Conservation (phyloP, 2,329 filamentous ascomycete species). For the Arachnopeziza araneosa region DNA sequence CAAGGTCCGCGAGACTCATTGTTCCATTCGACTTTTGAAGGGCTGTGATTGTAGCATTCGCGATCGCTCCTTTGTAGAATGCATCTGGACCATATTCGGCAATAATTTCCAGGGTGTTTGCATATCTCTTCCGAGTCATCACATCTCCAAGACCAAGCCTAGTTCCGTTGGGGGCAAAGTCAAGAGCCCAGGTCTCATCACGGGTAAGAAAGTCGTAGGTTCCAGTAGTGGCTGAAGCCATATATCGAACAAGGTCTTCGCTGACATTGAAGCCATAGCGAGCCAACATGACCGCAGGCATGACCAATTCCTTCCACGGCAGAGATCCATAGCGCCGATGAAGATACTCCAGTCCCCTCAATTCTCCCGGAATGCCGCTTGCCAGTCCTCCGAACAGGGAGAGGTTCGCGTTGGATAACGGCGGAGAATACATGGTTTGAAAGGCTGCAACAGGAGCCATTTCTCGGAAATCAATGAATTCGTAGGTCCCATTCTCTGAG, state of each 20-base stretch:
- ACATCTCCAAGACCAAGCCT: constrained; percentile 66
- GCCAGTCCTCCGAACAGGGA: constrained; percentile 54
- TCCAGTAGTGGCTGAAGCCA: constrained; percentile 29
- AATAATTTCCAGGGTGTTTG: constrained; percentile 71
- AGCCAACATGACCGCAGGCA: constrained; percentile 54
- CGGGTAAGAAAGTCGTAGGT: constrained; percentile 62
- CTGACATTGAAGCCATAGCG: constrained; percentile 56
- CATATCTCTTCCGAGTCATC: constrained; percentile 77
- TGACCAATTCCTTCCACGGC: constrained; percentile 49
- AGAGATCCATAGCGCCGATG: constrained; percentile 45
- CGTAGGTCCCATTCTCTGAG: constrained; percentile 53
- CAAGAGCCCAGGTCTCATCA: constrained; percentile 75
- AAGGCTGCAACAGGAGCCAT: constrained; percentile 55
- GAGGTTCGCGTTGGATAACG: constrained; percentile 38
- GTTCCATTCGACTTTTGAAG: constrained; percentile 69
- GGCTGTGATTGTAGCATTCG: constrained; percentile 65
- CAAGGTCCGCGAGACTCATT: constrained; percentile 76
- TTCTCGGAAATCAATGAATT: constrained; percentile 65
- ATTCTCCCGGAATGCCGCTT: constrained; percentile 47
- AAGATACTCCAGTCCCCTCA: constrained; percentile 33
- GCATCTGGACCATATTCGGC: constrained; percentile 65
- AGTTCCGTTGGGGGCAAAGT: constrained; percentile 81
- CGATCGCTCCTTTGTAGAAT: constrained; percentile 70
- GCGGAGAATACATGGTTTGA: constrained; percentile 53
- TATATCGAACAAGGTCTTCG: constrained; percentile 58